phyloP scores from a whole-genome alignment of 179 eudicot species.

The Drosera spatulata region DNA sequence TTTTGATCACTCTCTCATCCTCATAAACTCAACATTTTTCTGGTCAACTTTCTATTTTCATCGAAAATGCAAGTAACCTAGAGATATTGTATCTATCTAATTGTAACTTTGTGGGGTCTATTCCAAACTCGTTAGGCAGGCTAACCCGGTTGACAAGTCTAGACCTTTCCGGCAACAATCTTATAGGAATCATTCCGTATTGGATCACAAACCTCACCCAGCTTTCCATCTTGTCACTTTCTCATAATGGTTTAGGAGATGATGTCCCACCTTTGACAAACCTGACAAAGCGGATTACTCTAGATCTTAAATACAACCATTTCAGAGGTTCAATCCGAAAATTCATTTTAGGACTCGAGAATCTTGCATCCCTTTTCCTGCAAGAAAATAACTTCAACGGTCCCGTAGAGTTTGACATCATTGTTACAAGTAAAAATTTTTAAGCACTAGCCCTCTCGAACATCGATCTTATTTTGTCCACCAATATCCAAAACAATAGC shows the following conservation, averaged over 20 bases:
- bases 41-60: background rate
- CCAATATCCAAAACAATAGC: background rate
- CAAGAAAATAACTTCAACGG: constrained; percentile 2
- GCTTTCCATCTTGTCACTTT: background rate
- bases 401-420: constrained; percentile 2
- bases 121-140: too few relatives aligned
- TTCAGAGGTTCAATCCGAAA: constrained; percentile 6
- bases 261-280: background rate
- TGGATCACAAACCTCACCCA: background rate
- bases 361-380: constrained; percentile 3
- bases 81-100: background rate
- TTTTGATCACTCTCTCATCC: too few relatives aligned
- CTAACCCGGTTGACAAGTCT: too few relatives aligned
- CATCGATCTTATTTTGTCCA: background rate
- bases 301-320: constrained; percentile 1
- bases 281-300: background rate
- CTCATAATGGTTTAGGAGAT: background rate
- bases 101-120: background rate
- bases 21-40: too few relatives aligned
- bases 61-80: background rate
- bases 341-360: background rate
- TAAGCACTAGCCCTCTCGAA: background rate
- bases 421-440: constrained; percentile 4
- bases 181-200: background rate
- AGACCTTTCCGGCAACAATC: too few relatives aligned